Evolutionary conservation across 208 protist genomes (phyloP).

Genomic region (Crithidia expoeki): DNA sequence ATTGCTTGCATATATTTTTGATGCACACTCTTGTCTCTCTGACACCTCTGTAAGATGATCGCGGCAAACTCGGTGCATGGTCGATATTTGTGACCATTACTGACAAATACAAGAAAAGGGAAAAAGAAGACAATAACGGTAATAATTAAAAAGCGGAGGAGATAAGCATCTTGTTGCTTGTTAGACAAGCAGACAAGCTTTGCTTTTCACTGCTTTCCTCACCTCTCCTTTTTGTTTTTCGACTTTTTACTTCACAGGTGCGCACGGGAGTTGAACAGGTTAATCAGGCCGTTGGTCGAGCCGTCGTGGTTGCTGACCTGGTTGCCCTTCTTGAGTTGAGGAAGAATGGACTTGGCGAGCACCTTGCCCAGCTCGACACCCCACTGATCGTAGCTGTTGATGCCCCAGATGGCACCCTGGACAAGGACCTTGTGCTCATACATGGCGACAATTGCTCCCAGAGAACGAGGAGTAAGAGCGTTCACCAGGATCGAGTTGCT

Average conservation of each 20-base stretch:
- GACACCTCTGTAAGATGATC: not conserved
- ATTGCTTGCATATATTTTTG: conserved; percentile 2
- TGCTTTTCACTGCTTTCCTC: not conserved
- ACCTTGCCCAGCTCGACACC: conserved; percentile 98
- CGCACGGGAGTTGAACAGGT: conserved; percentile 87
- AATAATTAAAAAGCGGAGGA: not conserved
- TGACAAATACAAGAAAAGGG: conserved; percentile 6
- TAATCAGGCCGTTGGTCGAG: conserved; percentile 96
- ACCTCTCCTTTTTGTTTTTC: not conserved
- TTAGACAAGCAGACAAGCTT: not conserved
- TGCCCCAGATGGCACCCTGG: conserved; percentile 97
- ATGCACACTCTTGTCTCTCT: not conserved
- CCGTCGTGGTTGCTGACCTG: conserved; percentile 86
- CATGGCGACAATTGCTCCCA: conserved; percentile 97
- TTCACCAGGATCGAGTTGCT: conserved; percentile 96
- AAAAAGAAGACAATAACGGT: conserved; percentile 4
- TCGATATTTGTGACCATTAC: not conserved
- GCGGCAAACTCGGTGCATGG: not conserved
- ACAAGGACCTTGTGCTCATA: conserved; percentile 98
- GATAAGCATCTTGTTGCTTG: no score
- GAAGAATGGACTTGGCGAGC: conserved; percentile 96
- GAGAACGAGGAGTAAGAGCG: conserved; percentile 90
- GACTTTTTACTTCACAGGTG: conserved; percentile 61
- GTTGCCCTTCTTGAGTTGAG: conserved; percentile 80
- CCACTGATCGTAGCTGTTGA: conserved; percentile 98